Conservation (phyloP, 1,284 basidiomycete genomes). For the Laetiporus sulphureus region DNA sequence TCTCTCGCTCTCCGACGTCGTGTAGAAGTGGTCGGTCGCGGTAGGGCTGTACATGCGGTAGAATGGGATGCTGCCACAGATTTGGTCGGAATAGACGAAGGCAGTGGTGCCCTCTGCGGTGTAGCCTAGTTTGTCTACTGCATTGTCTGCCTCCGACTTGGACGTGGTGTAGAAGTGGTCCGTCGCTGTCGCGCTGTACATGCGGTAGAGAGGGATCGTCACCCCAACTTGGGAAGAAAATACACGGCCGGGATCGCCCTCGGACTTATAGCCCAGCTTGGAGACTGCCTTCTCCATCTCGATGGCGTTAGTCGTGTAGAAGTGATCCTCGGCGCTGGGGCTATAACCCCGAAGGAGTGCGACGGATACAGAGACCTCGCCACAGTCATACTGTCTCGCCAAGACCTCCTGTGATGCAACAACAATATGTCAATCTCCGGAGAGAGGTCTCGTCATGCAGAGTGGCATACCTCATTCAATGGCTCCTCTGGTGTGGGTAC, state of each 20-base stretch:
- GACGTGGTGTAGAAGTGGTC: conserved; percentile 7
- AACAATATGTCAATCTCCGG: too few species aligned
- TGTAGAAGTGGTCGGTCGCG: conserved; percentile 5
- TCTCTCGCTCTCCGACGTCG: not conserved
- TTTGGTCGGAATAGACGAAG: not conserved
- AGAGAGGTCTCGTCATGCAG: too few species aligned
- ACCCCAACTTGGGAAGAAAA: not conserved
- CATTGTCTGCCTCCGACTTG: not conserved
- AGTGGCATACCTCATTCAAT: too few species aligned
- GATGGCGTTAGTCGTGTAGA: conserved; percentile 5
- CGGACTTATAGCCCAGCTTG: not conserved
- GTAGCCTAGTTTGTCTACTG: not conserved
- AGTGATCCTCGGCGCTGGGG: conserved; percentile 1
- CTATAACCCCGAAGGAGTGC: conserved; percentile 2
- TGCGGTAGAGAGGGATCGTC: conserved; percentile 1
- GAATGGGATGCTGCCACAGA: conserved; percentile 1
- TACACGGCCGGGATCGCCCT: conserved; percentile 2
- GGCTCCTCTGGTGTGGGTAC: too few species aligned
- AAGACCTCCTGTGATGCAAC: too few species aligned
- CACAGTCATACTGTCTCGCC: too few species aligned
- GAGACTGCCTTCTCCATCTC: conserved; percentile 1
- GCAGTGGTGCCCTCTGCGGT: conserved; percentile 2
- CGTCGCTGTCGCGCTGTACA: not conserved
- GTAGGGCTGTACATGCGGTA: conserved; percentile 1
- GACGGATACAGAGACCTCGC: too few species aligned